Base-by-base conservation (phyloP, 768 basidiomycete genomes). In the Macrolepiota fuliginosa region DNA sequence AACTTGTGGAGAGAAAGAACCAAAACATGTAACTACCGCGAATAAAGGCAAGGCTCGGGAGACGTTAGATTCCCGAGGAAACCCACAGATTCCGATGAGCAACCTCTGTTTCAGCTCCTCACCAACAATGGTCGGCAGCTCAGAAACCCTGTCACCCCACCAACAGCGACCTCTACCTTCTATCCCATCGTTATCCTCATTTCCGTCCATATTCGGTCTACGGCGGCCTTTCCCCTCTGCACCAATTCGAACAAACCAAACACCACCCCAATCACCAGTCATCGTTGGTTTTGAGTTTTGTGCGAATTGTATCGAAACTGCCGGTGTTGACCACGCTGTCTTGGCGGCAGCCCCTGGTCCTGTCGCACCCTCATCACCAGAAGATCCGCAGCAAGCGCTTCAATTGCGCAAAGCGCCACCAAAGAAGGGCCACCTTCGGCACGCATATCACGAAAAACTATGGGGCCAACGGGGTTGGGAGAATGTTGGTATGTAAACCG, bases 401-500 rank as follows among this genome's bases (percentile, higher is more conserved):
- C 79, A 82, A 62, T 84, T 87, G 84, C 74, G 84, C 63, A 78
- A 90, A 39, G 83, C 86, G 32, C 86, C 89, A 1, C 90, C 91
- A 1, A 85, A 83, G 66, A 92, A 91, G 71, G 91, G 91, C 13
- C 83, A 90, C 63, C 72, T 89, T 52, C 82, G 95, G 11, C 95
- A 98, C 70, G 89, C 91, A 1, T 98, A 90, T 70, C 73, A 84
- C 47, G 95, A 96, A 74, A 91, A 91, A 72, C 81, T 90, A 2
- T 97, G 95, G 96, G 87, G 87, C 1, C 82, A 82, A 35, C 75
- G 77, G 45, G 91, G 92, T 1, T 97, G 96, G 96, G 87, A 87
- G 61, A 91, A 94, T 69, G 87, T 97, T 56, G 92, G 94, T 94
- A 69, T 63, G 90, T 81, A 47, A 37, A 36, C 27, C 22, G 35